A percentile compares a stretch with the other conserved stretches of the same genome.
Evolutionary conservation across 768 basidiomycete species (phyloP).

Genomic region (Clitopilus hobsonii): DNA sequence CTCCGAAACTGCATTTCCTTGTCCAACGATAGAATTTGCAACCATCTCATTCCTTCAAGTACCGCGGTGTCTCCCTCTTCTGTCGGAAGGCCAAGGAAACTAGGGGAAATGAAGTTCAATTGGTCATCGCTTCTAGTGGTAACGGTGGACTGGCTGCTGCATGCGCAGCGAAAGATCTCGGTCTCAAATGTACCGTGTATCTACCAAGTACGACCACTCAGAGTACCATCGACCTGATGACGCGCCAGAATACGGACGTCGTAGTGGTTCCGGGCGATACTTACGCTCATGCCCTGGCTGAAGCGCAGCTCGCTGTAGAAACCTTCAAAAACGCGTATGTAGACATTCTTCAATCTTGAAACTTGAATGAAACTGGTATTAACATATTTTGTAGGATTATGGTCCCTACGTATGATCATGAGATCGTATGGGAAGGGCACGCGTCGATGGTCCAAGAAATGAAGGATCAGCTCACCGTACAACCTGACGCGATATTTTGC

Average conservation of each 20-base stretch:
- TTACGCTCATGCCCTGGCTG: neutral
- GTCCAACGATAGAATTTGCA: constrained; percentile 74
- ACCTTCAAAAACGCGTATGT: constrained; percentile 38
- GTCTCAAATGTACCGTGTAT: constrained; percentile 61
- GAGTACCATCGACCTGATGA: constrained; percentile 47
- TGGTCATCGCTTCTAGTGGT: constrained; percentile 72
- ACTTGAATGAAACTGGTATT: constrained; percentile 39
- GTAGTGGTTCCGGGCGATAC: constrained; percentile 40
- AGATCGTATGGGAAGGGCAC: constrained; percentile 70
- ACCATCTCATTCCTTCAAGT: constrained; percentile 74
- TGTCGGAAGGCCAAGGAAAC: constrained; percentile 43
- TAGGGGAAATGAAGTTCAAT: constrained; percentile 52
- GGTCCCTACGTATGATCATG: constrained; percentile 70
- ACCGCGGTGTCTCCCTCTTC: constrained; percentile 64
- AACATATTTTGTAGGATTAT: constrained; percentile 51
- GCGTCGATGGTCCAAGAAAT: constrained; percentile 68
- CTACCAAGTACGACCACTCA: constrained; percentile 50
- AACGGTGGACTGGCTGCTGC: constrained; percentile 79
- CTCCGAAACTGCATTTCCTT: neutral
- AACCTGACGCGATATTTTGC: constrained; percentile 72
- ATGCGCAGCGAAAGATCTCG: constrained; percentile 50
- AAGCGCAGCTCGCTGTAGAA: neutral
- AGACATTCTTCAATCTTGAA: too few relatives aligned
- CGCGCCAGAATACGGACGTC: constrained; percentile 50
- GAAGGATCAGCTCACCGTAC: constrained; percentile 42